Base-by-base conservation (phyloP, 2,329 filamentous ascomycete species). In the Stemphylium beticola region DNA sequence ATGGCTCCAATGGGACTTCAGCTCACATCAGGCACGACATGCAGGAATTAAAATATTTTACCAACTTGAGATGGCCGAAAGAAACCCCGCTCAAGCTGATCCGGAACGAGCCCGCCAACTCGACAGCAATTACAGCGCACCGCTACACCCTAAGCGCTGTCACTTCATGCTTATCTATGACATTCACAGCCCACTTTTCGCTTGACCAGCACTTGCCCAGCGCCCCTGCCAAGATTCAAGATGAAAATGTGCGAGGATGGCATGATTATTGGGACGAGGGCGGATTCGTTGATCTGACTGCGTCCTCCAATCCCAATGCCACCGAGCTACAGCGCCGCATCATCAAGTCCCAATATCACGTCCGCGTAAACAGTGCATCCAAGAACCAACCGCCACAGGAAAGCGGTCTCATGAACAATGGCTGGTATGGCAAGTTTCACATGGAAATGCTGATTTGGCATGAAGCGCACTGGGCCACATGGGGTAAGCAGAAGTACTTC, bases 311-410 rank as follows among this genome's bases (percentile, higher is more conserved):
- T 18, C 48, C 70, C 2, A 76, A 79, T 47, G 80, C 81, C 1
- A 76, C 70, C 3, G 81, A 83, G 50, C 68, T 84, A 11, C 82
- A 84, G 61, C 72, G 80, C 10, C 77, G 80, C 22, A 80, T 79
- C 14, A 78, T 84, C 46, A 68, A 79, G 18, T 83, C 81, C 0
- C 81, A 83, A 55, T 83, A 84, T 58, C 75, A 83, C 9, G 72
- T 81, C 2, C 78, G 78, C 2, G 77, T 84, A 5, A 83, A 84
- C 62, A 79, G 76, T n/a, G 81, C 81, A 31, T 79, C 78, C 0
- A 69, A 71, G 36, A 75, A 76, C 41, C 77, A 80, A 2, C 76
- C 79, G 1, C 79, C 81, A 0, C 81, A 83, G 63, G 79, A 69
- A 55, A 66, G 64, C 62, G 80, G 80, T 2, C 70, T 83, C 11